Base-by-base conservation (phyloP, 129 eudicot species). In the Gnaphalium uliginosum region DNA sequence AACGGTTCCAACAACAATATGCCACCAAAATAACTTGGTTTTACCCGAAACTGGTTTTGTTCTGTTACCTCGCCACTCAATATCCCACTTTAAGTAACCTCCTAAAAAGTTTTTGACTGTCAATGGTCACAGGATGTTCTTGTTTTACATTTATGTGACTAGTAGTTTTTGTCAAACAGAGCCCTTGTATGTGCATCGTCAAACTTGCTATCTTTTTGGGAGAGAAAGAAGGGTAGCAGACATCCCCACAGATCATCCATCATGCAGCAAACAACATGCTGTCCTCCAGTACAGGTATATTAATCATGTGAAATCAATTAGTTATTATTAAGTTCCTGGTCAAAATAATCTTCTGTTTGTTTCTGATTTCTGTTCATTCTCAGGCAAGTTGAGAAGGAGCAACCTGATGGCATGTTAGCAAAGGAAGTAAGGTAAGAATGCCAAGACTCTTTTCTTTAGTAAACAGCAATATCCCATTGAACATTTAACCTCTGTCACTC, bases 261-360 rank as follows among this genome's bases (percentile, higher is more conserved):
- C 98, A 70, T 94, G 98, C 82, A 94, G 98, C 87, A 94, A 94
- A 78, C 98, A 94, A 56, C 98, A 94, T 84, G 97, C 98, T 66
- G 97, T 94, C 62, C 98, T 94, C 66, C 98, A 94, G 65, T 93
- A 84, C 54, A 80, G 97, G 98, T 93, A 27, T 24, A 72, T 33
- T 53, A 21, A 80, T 53, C 23, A 46, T 71, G 22, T 60, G 14
- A 53, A 71, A 19, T 72, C 10, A 22, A 46, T 71, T 57, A 15
- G 43, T 37, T 35, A 22, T n/a, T 41, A 37, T 13, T 24, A 11
- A 60, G 41, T 56, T 50, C 5, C 15, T 32, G 30, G 48, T 46
- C 8, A 72, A 54, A 27, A 32, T 17, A 64, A 61, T 63, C 65
- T 53, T 27, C 54, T 5, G 21, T 32, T 30, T 4, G n/a, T 35